Conservation (phyloP, 305 asterid species). For the Withania somnifera region DNA sequence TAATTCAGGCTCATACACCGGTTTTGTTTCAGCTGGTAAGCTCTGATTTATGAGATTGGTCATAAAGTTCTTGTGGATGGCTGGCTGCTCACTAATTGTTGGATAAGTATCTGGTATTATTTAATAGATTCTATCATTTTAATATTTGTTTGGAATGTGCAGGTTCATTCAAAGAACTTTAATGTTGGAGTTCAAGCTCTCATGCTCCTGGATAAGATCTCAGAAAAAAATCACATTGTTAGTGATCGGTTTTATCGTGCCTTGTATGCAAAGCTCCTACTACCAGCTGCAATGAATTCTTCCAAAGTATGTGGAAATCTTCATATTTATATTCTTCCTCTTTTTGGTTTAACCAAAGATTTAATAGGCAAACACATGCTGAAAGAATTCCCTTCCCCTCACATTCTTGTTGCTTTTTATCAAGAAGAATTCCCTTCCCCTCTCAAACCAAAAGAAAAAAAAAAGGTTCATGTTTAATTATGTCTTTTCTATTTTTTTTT, state of each 20-base stretch:
- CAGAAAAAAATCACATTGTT: constrained; percentile 79
- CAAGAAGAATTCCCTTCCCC: neutral
- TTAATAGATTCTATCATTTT: neutral
- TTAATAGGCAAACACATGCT: neutral
- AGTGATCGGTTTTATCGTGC: constrained; percentile 97
- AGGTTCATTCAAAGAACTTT: constrained; percentile 94
- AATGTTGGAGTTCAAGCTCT: constrained; percentile 94
- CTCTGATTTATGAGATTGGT: neutral
- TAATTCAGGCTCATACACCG: constrained; percentile 77
- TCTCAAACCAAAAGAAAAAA: neutral
- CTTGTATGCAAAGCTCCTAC: constrained; percentile 80
- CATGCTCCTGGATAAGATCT: constrained; percentile 91
- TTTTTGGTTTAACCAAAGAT: neutral
- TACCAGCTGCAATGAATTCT: constrained; percentile 88
- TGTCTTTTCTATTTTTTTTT: neutral
- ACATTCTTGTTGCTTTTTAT: neutral
- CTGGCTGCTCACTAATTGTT: neutral
- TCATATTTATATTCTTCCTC: neutral
- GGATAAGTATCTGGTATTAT: neutral
- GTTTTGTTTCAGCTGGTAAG: constrained; percentile 85
- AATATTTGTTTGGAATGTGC: constrained; percentile 11
- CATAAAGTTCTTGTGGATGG: neutral
- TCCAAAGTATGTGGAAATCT: constrained; percentile 49
- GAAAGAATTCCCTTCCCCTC: neutral
- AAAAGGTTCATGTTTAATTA: neutral